Percentiles rank a stretch among this genome's conserved stretches.
These are phyloP conservation scores for Cydonia oblonga DNA, from an alignment of 331 rosid genomes.

Conservation along the genomic window DNA sequence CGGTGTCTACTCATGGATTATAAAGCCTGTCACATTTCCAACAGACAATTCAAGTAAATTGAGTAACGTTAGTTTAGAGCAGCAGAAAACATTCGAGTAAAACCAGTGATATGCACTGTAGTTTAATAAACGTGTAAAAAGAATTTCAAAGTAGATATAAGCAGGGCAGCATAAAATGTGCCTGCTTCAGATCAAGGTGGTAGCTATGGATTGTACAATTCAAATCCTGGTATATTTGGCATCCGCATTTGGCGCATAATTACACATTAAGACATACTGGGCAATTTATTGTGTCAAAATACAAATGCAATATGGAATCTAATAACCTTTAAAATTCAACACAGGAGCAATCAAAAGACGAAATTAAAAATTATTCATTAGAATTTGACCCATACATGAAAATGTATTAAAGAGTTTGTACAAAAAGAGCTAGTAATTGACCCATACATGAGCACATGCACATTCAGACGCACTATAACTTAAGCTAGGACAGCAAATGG, in stretches of 20 bases:
- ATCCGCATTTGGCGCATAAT: too few relatives aligned
- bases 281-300: neutral
- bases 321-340: too few relatives aligned
- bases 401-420: too few relatives aligned
- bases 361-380: neutral
- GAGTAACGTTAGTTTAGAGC: neutral
- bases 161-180: neutral
- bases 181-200: neutral
- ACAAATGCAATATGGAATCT: neutral
- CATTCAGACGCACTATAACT: too few relatives aligned
- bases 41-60: neutral
- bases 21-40: neutral
- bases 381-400: too few relatives aligned
- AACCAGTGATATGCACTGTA: neutral
- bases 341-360: neutral
- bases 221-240: neutral
- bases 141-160: too few relatives aligned
- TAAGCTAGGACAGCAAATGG: too few relatives aligned
- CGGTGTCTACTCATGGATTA: neutral
- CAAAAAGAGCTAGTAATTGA: neutral
- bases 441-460: too few relatives aligned
- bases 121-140: too few relatives aligned
- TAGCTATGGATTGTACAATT: neutral
- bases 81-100: neutral
- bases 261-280: neutral